Conservation (phyloP, 1,284 basidiomycete genomes). For the Gomphus bonarii region DNA sequence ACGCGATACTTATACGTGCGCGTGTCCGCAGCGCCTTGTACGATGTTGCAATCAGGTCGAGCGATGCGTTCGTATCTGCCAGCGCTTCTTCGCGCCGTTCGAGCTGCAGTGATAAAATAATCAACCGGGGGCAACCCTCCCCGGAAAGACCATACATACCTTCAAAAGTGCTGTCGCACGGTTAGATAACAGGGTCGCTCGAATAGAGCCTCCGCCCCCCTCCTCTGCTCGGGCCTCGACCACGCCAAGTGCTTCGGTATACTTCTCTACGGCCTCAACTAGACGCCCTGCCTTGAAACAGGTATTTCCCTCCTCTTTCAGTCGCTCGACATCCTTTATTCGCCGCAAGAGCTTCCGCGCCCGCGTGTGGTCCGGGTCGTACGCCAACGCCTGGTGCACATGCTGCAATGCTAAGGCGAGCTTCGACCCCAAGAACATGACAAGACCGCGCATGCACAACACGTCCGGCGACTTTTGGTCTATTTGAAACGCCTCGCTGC, state of each 20-base stretch:
- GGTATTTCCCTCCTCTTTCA: constrained; percentile 79
- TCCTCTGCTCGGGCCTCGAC: constrained; percentile 57
- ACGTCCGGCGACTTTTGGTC: constrained; percentile 71
- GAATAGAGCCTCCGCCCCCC: constrained; percentile 63
- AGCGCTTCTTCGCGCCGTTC: constrained; percentile 59
- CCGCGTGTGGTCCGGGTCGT: constrained; percentile 68
- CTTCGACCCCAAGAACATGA: constrained; percentile 69
- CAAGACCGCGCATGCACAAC: constrained; percentile 69
- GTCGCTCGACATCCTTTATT: constrained; percentile 66
- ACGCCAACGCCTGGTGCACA: constrained; percentile 59
- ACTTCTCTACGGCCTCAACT: constrained; percentile 57
- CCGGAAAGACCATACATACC: constrained; percentile 30
- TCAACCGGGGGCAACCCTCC: neutral
- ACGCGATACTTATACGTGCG: constrained; percentile 65
- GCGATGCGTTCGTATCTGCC: constrained; percentile 57
- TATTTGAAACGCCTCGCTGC: constrained; percentile 65
- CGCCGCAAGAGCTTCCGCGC: constrained; percentile 68
- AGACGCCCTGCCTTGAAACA: constrained; percentile 61
- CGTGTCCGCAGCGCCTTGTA: constrained; percentile 84
- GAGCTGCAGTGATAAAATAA: constrained; percentile 32
- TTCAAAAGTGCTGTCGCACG: constrained; percentile 76
- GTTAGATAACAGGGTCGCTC: constrained; percentile 74
- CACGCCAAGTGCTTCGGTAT: constrained; percentile 60
- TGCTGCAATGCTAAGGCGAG: constrained; percentile 67
- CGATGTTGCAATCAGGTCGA: constrained; percentile 52